These are phyloP conservation scores for Arachnomyces sp. DNA, from an alignment of 2,329 filamentous ascomycete species.

Conservation along the genomic window DNA sequence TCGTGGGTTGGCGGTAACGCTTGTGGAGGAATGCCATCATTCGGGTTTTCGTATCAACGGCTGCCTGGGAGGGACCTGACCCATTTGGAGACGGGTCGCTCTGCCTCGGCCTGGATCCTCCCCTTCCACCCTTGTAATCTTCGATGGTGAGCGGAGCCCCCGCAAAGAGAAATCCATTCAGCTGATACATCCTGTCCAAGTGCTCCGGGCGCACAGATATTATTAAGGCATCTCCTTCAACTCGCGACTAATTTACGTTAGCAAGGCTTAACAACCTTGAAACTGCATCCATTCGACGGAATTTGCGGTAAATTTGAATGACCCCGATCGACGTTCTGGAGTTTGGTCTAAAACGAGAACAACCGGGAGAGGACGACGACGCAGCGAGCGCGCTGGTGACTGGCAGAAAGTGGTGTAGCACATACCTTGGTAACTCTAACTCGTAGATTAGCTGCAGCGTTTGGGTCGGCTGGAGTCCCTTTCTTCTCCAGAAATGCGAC, in stretches of 20 bases:
- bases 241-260: conserved; percentile 63
- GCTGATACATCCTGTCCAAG: conserved; percentile 54
- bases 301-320: conserved; percentile 24
- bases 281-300: conserved; percentile 30
- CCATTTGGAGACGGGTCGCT: conserved; percentile 16
- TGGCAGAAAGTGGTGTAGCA: conserved; percentile 39
- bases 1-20: conserved; percentile 63
- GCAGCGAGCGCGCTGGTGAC: conserved; percentile 32
- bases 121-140: conserved; percentile 33
- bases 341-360: conserved; percentile 36
- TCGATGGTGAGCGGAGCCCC: conserved; percentile 50
- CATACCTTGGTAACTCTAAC: conserved; percentile 72
- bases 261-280: conserved; percentile 48
- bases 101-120: background rate
- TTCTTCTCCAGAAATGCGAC: conserved; percentile 65
- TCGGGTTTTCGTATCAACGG: conserved; percentile 56
- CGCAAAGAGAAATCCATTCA: conserved; percentile 63
- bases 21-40: conserved; percentile 63
- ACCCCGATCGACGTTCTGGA: conserved; percentile 35
- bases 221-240: conserved; percentile 60
- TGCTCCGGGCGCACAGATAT: conserved; percentile 59
- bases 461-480: conserved; percentile 46
- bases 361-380: conserved; percentile 26
- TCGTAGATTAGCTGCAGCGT: conserved; percentile 37
- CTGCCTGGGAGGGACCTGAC: conserved; percentile 36